Conservation (phyloP, 345 rosid species). For the Theobroma cacao region DNA sequence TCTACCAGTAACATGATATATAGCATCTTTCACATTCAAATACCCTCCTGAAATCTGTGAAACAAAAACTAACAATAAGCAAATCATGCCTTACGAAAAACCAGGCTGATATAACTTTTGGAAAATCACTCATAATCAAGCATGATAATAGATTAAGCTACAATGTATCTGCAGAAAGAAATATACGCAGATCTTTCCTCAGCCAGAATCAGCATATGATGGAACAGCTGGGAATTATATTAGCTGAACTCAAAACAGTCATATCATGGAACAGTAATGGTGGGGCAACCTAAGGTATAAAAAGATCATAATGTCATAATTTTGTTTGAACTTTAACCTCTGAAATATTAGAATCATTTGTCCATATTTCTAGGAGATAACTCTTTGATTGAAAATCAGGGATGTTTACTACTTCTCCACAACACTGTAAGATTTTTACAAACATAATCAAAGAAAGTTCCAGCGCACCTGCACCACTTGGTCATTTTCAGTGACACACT, state of each 20-base stretch:
- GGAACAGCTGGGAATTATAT: neutral
- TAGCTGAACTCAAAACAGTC: neutral
- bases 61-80: conserved; percentile 20
- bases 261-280: neutral
- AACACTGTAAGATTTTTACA: neutral
- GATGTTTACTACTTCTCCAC: neutral
- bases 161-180: neutral
- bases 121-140: neutral
- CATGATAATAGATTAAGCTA: neutral
- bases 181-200: neutral
- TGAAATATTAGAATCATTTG: neutral
- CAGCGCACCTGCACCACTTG: conserved; percentile 77
- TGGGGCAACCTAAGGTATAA: neutral
- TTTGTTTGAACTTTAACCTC: neutral
- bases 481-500: conserved; percentile 62
- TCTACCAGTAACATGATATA: conserved; percentile 74
- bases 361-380: neutral
- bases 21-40: conserved; percentile 67
- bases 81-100: neutral
- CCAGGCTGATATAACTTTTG: neutral
- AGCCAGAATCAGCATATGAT: neutral
- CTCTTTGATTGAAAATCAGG: neutral
- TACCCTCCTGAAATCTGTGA: conserved; percentile 80
- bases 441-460: conserved; percentile 8
- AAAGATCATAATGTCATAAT: neutral